These are phyloP conservation scores for Sarocladiaceae sp. DNA, from an alignment of 2,329 filamentous ascomycete genomes.

Conservation along the genomic window DNA sequence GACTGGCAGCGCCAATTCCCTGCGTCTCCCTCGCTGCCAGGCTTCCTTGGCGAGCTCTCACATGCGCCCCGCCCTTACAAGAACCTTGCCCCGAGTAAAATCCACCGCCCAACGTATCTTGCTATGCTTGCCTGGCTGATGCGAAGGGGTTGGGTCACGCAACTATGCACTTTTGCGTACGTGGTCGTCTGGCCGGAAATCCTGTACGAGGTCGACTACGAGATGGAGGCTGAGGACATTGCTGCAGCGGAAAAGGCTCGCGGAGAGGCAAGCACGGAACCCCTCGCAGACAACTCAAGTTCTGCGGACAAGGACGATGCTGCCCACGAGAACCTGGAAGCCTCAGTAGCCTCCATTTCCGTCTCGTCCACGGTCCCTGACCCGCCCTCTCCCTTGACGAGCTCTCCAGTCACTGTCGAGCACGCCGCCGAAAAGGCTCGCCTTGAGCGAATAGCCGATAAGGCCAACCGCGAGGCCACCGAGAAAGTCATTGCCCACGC, in stretches of 20 bases:
- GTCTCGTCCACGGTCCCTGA: constrained; percentile 8
- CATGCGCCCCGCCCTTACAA: constrained; percentile 77
- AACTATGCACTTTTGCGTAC: constrained; percentile 86
- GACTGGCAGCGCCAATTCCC: constrained; percentile 77
- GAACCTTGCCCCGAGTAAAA: constrained; percentile 75
- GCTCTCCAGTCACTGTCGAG: constrained; percentile 37
- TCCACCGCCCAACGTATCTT: constrained; percentile 82
- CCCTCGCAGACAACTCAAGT: neutral
- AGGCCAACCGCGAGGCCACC: constrained; percentile 47
- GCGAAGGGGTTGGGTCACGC: constrained; percentile 87
- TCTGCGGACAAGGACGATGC: constrained; percentile 11
- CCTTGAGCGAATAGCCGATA: constrained; percentile 50
- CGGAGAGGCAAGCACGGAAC: constrained; percentile 14
- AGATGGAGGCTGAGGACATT: constrained; percentile 61
- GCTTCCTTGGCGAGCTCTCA: constrained; percentile 80
- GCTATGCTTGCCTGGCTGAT: constrained; percentile 90
- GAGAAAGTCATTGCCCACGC: constrained; percentile 51
- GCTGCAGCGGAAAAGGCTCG: constrained; percentile 20
- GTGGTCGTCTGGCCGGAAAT: constrained; percentile 79
- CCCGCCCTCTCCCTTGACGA: constrained; percentile 12
- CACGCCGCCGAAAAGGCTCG: constrained; percentile 56
- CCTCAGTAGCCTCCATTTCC: constrained; percentile 2
- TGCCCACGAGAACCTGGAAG: constrained; percentile 8
- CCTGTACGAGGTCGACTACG: constrained; percentile 70
- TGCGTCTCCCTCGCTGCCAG: constrained; percentile 72